Percentiles rank a stretch among this genome's conserved stretches.
Evolutionary conservation across 2,329 filamentous ascomycete genomes (phyloP).

Genomic region (Ceratocystis papillata): DNA sequence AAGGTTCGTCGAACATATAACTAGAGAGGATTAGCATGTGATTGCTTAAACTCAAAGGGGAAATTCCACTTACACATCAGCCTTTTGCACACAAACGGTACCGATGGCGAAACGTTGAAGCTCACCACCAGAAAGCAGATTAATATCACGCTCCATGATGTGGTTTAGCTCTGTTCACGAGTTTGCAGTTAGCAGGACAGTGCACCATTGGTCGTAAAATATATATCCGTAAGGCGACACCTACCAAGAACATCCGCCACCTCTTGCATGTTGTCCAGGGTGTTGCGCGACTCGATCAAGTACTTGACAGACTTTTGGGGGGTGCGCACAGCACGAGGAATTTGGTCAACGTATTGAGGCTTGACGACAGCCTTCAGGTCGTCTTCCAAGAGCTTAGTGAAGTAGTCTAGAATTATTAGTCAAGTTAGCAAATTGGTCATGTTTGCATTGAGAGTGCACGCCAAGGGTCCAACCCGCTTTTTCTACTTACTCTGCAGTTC

Average conservation of each 20-base stretch:
- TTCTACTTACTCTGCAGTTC: conserved; percentile 75
- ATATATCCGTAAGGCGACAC: neutral
- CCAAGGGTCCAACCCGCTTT: too few species aligned
- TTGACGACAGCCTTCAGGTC: conserved; percentile 96
- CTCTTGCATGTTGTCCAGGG: conserved; percentile 69
- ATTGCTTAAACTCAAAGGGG: conserved; percentile 25
- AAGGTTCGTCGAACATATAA: conserved; percentile 99
- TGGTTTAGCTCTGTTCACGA: conserved; percentile 57
- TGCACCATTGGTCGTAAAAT: neutral
- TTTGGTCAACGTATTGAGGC: conserved; percentile 98
- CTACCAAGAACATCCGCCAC: conserved; percentile 60
- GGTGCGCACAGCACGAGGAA: conserved; percentile 81
- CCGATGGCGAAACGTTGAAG: conserved; percentile 96
- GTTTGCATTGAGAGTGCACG: neutral
- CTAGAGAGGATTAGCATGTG: conserved; percentile 22
- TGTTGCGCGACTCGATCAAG: conserved; percentile 64
- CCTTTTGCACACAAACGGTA: conserved; percentile 87
- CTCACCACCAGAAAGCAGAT: conserved; percentile 87
- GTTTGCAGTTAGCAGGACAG: conserved; percentile 27
- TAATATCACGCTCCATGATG: conserved; percentile 85
- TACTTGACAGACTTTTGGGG: conserved; percentile 67
- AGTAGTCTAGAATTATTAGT: conserved; percentile 56
- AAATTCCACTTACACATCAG: conserved; percentile 51
- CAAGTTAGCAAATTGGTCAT: neutral
- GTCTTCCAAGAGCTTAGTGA: conserved; percentile 95